Evolutionary conservation across 1,284 basidiomycete genomes (phyloP), one percentile per base, ranked within the genome.

Genomic region (Malassezia sp.): DNA sequence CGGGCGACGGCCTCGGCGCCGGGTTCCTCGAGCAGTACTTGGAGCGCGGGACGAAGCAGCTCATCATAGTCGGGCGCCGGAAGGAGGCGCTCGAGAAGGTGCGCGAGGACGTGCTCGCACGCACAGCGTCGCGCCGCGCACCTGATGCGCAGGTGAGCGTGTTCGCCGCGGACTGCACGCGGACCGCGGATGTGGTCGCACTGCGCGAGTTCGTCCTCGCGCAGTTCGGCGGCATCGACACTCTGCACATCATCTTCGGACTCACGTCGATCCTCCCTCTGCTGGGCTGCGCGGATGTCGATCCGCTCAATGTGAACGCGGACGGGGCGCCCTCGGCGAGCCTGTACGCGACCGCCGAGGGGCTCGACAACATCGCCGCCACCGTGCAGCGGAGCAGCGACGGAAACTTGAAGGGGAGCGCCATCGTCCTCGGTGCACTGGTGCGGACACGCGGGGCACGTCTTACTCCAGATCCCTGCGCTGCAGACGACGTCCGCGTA

Each of bases 181-280:
- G 74, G 38, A 74, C 77, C 0, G 77, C 80, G 3, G 84, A 85
- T 60, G 79, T 91, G 75, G 67, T 84, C 5, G 69, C 69, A 3
- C 67, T 88, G 12, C 73, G 84, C 40, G 74, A 76, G 10, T 63
- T 71, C 1, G 50, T 88, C 26, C 45, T 44, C 20, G 73, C 78
- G 45, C 71, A 74, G 57, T 86, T 85, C 83, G 74, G 72, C 4
- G 84, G 86, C 11, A 57, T 91, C 3, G 88, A 93, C 66, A 93
- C 88, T 0, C 66, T 91, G 4, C 74, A 88, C 35, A 79, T 93
- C 43, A 78, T 80, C 42, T 87, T 88, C 6, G 89, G 89, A 5
- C 84, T 89, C 0, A 86, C 85, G 1, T 82, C 86, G 2, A 75
- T 88, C 2, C 78, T 79, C 36, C 84, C 87, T 0, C 71, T 93